A percentile compares a stretch with the other conserved stretches of the same genome.
phyloP scores from a whole-genome alignment of 345 rosid genomes.

The Euphorbia tirucalli region DNA sequence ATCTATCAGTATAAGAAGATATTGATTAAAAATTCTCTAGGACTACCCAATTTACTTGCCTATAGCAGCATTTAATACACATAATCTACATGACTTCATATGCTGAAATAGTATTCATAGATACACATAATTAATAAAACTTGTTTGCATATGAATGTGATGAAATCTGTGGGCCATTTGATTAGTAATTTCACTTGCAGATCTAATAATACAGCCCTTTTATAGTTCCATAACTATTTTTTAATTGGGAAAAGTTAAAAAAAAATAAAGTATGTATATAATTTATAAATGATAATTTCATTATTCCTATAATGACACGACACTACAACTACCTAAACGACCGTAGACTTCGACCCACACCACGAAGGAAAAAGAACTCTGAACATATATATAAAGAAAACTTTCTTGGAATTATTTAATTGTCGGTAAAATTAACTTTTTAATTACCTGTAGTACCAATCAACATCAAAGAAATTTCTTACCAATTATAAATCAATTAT shows the following conservation, averaged over 20 bases:
- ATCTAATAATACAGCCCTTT: slow-evolving; percentile 28
- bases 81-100: no score
- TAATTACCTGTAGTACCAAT: background rate
- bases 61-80: no score
- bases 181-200: slow-evolving; percentile 20
- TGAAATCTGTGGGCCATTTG: slow-evolving; percentile 11
- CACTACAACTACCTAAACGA: slow-evolving; percentile 52
- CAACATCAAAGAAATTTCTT: slow-evolving; percentile 9
- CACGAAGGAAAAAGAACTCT: slow-evolving; percentile 3
- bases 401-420: background rate
- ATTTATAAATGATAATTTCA: slow-evolving; percentile 9
- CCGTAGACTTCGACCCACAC: slow-evolving; percentile 20
- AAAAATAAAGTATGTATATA: background rate
- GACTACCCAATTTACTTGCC: background rate
- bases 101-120: no score
- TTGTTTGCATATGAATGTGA: background rate
- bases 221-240: slow-evolving; percentile 8
- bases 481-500: background rate
- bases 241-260: background rate
- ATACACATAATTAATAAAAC: no score
- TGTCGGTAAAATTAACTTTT: slow-evolving; percentile 3
- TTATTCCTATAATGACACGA: slow-evolving; percentile 34
- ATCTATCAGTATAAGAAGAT: slow-evolving; percentile 3
- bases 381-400: background rate
- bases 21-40: slow-evolving; percentile 9